Evolutionary conservation across 352 stramenopile genomes (phyloP).

Genomic region (Achlya hypogyna): DNA sequence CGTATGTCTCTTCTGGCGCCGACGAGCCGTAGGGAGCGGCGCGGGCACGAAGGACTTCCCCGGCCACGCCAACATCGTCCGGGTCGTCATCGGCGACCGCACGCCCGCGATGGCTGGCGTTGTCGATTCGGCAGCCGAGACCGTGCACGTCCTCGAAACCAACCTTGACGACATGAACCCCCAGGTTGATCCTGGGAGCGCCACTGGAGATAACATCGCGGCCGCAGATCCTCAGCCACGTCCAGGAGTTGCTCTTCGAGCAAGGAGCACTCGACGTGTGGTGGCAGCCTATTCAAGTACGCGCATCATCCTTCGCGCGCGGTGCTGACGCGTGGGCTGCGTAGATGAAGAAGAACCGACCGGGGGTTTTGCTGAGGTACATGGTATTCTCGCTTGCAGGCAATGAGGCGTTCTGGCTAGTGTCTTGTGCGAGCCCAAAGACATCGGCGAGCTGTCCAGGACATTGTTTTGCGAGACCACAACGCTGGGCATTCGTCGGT

Average conservation of each 20-base stretch:
- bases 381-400: neutral
- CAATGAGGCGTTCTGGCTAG: slow-evolving; percentile 24
- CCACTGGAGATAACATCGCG: too few relatives aligned
- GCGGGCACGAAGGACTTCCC: slow-evolving; percentile 87
- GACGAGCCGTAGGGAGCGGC: slow-evolving; percentile 24
- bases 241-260: slow-evolving; percentile 58
- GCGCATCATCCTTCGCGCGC: neutral
- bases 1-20: neutral
- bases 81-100: slow-evolving; percentile 59
- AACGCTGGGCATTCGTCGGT: slow-evolving; percentile 82
- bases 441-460: slow-evolving; percentile 45
- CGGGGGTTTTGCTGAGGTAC: slow-evolving; percentile 66
- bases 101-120: slow-evolving; percentile 30
- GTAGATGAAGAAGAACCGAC: slow-evolving; percentile 87
- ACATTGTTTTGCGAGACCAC: slow-evolving; percentile 77
- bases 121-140: slow-evolving; percentile 61
- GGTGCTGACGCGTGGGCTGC: neutral
- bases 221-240: slow-evolving; percentile 63
- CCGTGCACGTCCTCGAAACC: slow-evolving; percentile 76
- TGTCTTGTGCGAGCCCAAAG: slow-evolving; percentile 56
- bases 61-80: slow-evolving; percentile 85
- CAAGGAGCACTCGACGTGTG: slow-evolving; percentile 79
- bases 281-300: slow-evolving; percentile 62
- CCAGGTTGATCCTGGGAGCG: slow-evolving; percentile 33
- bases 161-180: slow-evolving; percentile 89